These are phyloP conservation scores for Mycena pura DNA, from an alignment of 768 basidiomycete species.

Conservation along the genomic window DNA sequence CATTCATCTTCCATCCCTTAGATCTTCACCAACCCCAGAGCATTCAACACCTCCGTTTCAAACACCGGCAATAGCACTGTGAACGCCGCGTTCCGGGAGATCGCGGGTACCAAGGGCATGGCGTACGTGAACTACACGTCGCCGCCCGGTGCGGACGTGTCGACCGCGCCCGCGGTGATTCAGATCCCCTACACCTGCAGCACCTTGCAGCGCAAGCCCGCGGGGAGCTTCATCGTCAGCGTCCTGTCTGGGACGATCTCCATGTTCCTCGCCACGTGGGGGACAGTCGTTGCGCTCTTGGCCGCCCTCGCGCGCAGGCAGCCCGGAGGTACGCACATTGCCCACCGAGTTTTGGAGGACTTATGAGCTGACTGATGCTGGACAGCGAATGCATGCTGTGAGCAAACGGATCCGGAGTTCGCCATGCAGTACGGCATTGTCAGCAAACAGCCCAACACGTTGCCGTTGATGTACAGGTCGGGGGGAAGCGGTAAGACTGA, in stretches of 20 bases:
- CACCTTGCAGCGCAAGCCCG: slow-evolving; percentile 7
- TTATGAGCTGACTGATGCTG: too few relatives aligned
- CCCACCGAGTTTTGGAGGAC: too few relatives aligned
- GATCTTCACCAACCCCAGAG: slow-evolving; percentile 18
- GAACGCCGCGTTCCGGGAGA: not conserved
- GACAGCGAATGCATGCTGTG: too few relatives aligned
- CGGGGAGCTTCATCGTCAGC: slow-evolving; percentile 14
- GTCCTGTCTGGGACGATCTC: slow-evolving; percentile 15
- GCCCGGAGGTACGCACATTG: not conserved
- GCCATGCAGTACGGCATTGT: too few relatives aligned
- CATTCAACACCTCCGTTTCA: not conserved
- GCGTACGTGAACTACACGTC: slow-evolving; percentile 6
- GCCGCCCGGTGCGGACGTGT: not conserved
- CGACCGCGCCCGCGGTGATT: slow-evolving; percentile 6
- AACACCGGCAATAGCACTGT: not conserved
- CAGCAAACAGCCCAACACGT: too few relatives aligned
- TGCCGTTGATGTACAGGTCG: too few relatives aligned
- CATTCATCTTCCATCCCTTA: not conserved
- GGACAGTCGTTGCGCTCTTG: not conserved
- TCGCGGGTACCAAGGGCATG: slow-evolving; percentile 8
- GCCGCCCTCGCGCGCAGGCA: not conserved
- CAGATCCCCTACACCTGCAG: slow-evolving; percentile 15
- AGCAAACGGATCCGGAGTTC: too few relatives aligned
- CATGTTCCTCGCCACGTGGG: slow-evolving; percentile 18
- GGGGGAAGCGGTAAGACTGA: too few relatives aligned